Evolutionary conservation across 768 basidiomycete species (phyloP), one percentile per base, ranked within the genome.

Genomic region (Zangia roseola): DNA sequence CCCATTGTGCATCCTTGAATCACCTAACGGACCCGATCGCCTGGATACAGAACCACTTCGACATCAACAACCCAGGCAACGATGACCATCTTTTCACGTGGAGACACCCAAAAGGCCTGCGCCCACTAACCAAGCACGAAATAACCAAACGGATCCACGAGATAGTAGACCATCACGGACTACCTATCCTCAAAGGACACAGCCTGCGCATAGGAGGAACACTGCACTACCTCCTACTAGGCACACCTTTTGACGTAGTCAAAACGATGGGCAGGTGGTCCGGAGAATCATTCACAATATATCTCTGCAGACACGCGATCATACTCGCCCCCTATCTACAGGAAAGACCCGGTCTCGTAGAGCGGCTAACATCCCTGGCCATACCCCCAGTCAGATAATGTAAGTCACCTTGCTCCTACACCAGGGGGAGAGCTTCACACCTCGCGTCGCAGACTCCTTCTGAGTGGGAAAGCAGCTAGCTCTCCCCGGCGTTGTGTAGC

Each of bases 71-170:
- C 38, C 31, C 6, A 3, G 7, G 6, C 6, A 6, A 4, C 17
- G 4, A n/a, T 5, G 17, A 37, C 19, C 70, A 61, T 14, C 63
- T 75, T 0, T 74, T 74, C 46, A 28, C 69, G 0, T 72, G 68
- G 53, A 38, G 23, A 6, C 45, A 57, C 41, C 35, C 39, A 5
- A 33, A 36, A 8, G 43, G 47, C 16, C 28, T 46, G 19, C 41
- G 53, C 1, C 62, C 69, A 0, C 65, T 73, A 17, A 69, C 65
- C 2, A 62, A 64, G 24, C 13, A n/a, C 1, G 58, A 55, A 13
- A 66, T 72, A 42, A 44, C 66, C 21, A 43, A 50, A 10, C 40
- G 52, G 0, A 39, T 72, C 12, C 48, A 45, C 3, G 16, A 9
- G 2, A 57, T 62, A 0, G 50, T 21, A 0, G 16, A 2, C 0